These are phyloP conservation scores for Rhexocercosporidium sp. DNA, from an alignment of 2,329 filamentous ascomycete species.

Conservation along the genomic window DNA sequence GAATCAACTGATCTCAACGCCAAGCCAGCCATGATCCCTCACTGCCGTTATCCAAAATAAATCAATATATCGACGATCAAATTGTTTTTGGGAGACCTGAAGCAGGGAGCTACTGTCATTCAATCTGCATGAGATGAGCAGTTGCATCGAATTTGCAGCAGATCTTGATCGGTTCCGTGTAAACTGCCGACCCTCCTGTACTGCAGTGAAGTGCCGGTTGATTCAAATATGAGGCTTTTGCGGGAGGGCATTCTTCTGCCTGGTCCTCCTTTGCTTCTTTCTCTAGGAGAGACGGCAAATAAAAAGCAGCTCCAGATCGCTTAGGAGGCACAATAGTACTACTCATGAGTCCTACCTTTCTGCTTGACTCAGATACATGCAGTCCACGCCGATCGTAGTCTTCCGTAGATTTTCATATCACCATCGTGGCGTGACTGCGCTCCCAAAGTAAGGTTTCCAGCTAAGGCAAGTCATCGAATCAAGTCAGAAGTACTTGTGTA, in stretches of 20 bases:
- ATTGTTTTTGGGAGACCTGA: neutral
- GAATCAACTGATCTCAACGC: neutral
- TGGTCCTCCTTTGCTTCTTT: neutral
- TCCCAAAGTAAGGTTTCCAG: slow-evolving; percentile 16
- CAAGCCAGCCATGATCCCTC: neutral
- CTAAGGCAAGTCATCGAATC: slow-evolving; percentile 20
- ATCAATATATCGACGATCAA: slow-evolving; percentile 8
- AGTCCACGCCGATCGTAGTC: neutral
- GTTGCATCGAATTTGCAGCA: neutral
- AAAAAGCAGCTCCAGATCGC: neutral
- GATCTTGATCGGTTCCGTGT: neutral
- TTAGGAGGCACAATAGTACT: too few relatives aligned
- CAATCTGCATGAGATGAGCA: neutral
- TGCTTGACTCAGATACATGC: neutral
- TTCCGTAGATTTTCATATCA: slow-evolving; percentile 2
- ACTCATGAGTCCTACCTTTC: neutral
- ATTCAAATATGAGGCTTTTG: neutral
- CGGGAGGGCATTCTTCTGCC: neutral
- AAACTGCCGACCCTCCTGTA: neutral
- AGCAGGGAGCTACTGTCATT: neutral
- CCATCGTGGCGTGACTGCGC: slow-evolving; percentile 7
- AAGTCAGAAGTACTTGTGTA: slow-evolving; percentile 6
- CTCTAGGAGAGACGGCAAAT: neutral
- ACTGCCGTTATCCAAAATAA: neutral
- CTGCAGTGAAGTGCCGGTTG: neutral